Conservation (phyloP, 1,139 yeast species). For the Nakaseomyces bracarensis region DNA sequence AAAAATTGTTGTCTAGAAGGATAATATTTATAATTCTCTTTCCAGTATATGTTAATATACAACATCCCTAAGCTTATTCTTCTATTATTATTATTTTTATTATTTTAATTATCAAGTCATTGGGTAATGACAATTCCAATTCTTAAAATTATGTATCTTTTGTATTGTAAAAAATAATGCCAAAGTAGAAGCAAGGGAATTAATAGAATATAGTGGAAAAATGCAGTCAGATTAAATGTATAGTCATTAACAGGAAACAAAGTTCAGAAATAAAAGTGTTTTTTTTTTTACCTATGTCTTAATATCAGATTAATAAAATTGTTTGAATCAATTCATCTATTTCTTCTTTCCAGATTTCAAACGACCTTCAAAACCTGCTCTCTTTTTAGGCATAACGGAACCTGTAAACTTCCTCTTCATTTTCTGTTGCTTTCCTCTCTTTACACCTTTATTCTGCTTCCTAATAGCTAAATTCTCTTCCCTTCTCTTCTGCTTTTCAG, state of each 20-base stretch:
- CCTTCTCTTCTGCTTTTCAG: slow-evolving; percentile 72
- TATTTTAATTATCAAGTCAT: too few species aligned
- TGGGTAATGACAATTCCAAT: too few species aligned
- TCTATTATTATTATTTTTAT: too few species aligned
- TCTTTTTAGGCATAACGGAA: slow-evolving; percentile 30
- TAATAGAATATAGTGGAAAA: neutral
- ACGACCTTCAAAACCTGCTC: slow-evolving; percentile 44
- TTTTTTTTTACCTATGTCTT: neutral
- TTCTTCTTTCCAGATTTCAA: slow-evolving; percentile 29
- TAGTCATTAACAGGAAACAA: neutral
- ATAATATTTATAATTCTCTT: too few species aligned
- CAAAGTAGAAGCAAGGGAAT: neutral
- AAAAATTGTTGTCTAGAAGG: too few species aligned
- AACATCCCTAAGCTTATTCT: too few species aligned
- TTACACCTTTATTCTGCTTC: slow-evolving; percentile 69
- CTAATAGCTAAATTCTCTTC: slow-evolving; percentile 82
- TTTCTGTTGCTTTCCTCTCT: slow-evolving; percentile 57
- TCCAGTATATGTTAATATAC: too few species aligned
- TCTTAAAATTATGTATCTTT: too few species aligned
- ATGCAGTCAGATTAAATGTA: neutral
- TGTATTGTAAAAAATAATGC: too few species aligned
- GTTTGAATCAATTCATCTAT: slow-evolving; percentile 7
- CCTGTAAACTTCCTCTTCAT: slow-evolving; percentile 62
- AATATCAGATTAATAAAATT: neutral
- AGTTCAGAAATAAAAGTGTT: neutral